Evolutionary conservation across 495 filamentous ascomycete genomes (phyloP), one percentile per base, ranked within the genome.

Genomic region (Talaromyces proteolyticus): DNA sequence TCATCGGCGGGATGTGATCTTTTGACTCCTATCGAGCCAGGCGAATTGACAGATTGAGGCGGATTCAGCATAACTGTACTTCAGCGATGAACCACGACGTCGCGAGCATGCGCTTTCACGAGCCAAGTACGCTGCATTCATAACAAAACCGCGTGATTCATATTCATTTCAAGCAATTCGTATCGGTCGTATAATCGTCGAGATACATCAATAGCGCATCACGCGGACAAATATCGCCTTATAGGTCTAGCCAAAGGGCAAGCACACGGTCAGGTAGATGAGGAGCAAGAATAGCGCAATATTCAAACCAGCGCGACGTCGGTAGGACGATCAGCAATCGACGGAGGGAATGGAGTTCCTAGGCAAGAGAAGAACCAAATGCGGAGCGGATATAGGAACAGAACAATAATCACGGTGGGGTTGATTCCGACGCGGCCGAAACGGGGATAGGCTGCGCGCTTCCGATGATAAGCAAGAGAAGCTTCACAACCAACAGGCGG

Each of bases 21-120:
- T 59, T 74, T 74, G 57, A 63, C 69, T 44, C 69, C 66, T 42
- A 57, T 56, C 49, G 68, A 66, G 52, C 61, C 47, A 37, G 68
- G 68, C 5, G 69, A 67, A 10, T 34, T 41, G 36, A 34, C 19
- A 39, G 20, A 51, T 55, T 66, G 65, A 39, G 63, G 53, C 41
- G 59, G 52, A 53, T 71, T 69, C 57, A 68, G 67, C 69, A 74
- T 74, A 47, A 42, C 61, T 49, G 38, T 24, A 49, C 47, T 39
- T 49, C 38, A 49, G 47, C 47, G 21, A 41, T 10, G 29, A 4
- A 4, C 29, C 29, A 34, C 8, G 34, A 16, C 11, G 8, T 47
- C 11, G 29, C 16, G 23, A 34, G 18, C 3, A 17, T 14, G 4
- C 16, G 8, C 29, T 34, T 34, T 8, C 29, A 14, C 8, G 8